Evolutionary conservation across 2,329 filamentous ascomycete species (phyloP), one percentile per base, ranked within the genome.

Genomic region (Trichoderma sp.): DNA sequence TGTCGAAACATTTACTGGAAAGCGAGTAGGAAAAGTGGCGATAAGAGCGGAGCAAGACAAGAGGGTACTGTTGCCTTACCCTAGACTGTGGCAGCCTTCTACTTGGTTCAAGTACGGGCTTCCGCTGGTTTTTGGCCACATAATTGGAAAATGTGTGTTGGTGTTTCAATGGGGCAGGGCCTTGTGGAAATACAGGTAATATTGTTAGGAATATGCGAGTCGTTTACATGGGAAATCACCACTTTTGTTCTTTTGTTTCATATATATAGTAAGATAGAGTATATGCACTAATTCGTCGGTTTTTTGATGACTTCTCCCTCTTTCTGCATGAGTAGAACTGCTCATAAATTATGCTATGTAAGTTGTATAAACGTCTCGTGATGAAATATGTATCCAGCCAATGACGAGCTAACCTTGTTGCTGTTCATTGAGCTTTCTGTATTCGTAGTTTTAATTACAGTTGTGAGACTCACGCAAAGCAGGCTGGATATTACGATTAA

Each of bases 51-150:
- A 21, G 43, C 47, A 16, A 62, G 4, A 52, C 3, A 4, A 27
- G 6, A 27, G 21, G 29, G 24, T 49, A 53, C 27, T 19, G 19
- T 16, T 62, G 29, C 43, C 60, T 3, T n/a, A 62, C 8, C n/a
- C 60, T 24, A 37, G 31, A n/a, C 8, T 62, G 21, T 62, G 43
- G 60, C 60, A 29, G 43, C 60, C 60, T 1, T 35, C 53, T n/a
- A 62, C 60, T 16, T 62, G 60, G 60, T 52, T 33, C 52, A 31
- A 49, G 43, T 62, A 53, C 53, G 60, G 60, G 13, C 21, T 62
- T 14, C 60, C 60, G n/a, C 60, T 62, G 1, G 27, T 62, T n/a
- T 27, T 62, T 52, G 60, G 60, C 13, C 60, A 21, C 43, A 2
- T 62, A 19, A 24, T 62, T 13, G 60, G 60, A 37, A 62, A 62